A percentile compares a stretch with the other conserved stretches of the same genome.
These are phyloP conservation scores for Globisporangium uncinulatum DNA, from an alignment of 352 stramenopile genomes.

Conservation along the genomic window DNA sequence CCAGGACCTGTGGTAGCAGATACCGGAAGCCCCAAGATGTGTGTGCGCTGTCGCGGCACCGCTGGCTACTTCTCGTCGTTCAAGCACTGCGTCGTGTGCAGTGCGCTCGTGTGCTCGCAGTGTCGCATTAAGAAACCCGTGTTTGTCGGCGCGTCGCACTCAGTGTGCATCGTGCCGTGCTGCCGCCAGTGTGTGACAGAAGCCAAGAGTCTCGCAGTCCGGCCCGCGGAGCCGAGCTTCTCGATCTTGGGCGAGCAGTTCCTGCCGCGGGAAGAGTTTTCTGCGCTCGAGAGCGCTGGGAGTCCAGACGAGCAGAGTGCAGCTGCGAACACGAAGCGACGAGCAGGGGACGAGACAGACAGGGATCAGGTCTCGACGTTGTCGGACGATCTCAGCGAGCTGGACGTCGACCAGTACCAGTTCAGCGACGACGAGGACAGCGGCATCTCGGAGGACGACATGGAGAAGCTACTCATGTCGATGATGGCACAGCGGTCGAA, in stretches of 20 bases:
- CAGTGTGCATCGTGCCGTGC: not conserved
- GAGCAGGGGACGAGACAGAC: not conserved
- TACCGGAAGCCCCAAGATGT: too few relatives aligned
- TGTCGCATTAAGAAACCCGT: constrained; percentile 45
- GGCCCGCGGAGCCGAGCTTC: constrained; percentile 16
- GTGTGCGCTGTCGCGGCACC: not conserved
- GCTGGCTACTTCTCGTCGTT: constrained; percentile 12
- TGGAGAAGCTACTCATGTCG: constrained; percentile 8
- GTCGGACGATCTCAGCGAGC: constrained; percentile 4
- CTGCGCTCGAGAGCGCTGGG: not conserved
- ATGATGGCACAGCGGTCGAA: constrained; percentile 3
- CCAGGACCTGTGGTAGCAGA: not conserved
- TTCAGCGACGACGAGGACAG: constrained; percentile 10
- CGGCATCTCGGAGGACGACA: constrained; percentile 11
- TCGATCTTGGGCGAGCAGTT: constrained; percentile 10
- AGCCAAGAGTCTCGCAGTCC: constrained; percentile 18
- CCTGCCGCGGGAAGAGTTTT: constrained; percentile 3
- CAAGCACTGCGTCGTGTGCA: constrained; percentile 36
- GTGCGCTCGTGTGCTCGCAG: constrained; percentile 29
- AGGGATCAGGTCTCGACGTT: not conserved
- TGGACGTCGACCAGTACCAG: constrained; percentile 10
- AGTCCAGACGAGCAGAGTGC: not conserved
- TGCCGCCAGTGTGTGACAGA: not conserved
- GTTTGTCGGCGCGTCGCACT: constrained; percentile 22
- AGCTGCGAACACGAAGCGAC: not conserved